Evolutionary conservation across 129 eudicot species (phyloP).

Genomic region (Erigeron canadensis): DNA sequence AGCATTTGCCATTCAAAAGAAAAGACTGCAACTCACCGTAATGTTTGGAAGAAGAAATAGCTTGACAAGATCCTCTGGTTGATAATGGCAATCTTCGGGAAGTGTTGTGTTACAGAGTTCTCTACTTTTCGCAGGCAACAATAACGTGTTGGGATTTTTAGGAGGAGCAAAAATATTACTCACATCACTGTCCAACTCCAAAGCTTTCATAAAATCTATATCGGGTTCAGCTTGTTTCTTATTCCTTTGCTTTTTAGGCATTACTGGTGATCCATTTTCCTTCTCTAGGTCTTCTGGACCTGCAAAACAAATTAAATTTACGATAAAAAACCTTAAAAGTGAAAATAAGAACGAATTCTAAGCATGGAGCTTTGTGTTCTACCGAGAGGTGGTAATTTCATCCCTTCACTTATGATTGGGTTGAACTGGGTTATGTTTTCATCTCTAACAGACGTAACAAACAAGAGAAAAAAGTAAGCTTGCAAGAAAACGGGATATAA

Average conservation of each 20-base stretch:
- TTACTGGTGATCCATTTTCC: slow-evolving; percentile 31
- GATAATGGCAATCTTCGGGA: slow-evolving; percentile 77
- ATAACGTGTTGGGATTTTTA: slow-evolving; percentile 49
- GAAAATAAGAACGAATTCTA: not conserved
- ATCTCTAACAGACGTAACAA: not conserved
- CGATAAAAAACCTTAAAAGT: not conserved
- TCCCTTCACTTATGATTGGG: too few species aligned
- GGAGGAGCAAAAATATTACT: slow-evolving; percentile 50
- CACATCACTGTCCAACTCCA: slow-evolving; percentile 34
- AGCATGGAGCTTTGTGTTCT: not conserved
- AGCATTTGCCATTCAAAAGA: too few species aligned
- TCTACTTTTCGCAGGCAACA: slow-evolving; percentile 51
- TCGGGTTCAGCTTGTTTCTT: slow-evolving; percentile 51
- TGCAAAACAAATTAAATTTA: slow-evolving; percentile 16
- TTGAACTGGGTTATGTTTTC: not conserved
- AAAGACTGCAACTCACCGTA: slow-evolving; percentile 39
- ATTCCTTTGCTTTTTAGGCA: slow-evolving; percentile 30
- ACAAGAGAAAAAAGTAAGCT: not conserved
- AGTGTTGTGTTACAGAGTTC: slow-evolving; percentile 46
- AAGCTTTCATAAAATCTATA: slow-evolving; percentile 40
- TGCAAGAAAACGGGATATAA: not conserved
- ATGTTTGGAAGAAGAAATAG: slow-evolving; percentile 67
- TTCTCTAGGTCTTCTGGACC: slow-evolving; percentile 35
- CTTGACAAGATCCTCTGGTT: slow-evolving; percentile 67
- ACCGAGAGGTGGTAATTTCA: too few species aligned